Evolutionary conservation across 2,329 filamentous ascomycete genomes (phyloP).

Genomic region (Aureobasidium leucospermi): DNA sequence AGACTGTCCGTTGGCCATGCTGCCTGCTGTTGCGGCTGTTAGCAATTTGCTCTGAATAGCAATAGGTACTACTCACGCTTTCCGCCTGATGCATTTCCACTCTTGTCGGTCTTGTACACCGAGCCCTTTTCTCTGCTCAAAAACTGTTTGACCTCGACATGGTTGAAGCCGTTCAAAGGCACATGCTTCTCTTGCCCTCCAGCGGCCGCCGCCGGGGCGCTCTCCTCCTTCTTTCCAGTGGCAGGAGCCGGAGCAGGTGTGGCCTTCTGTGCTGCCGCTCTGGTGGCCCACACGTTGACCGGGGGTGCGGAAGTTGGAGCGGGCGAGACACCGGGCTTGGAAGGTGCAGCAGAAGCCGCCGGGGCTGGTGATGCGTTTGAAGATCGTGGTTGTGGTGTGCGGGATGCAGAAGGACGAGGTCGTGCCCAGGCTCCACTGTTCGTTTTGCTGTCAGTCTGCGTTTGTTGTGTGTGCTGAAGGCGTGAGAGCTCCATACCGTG

Average conservation of each 20-base stretch:
- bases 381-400: conserved; percentile 5
- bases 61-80: conserved; percentile 26
- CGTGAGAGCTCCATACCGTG: neutral
- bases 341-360: neutral
- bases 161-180: conserved; percentile 34
- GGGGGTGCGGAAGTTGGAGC: neutral
- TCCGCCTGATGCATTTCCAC: conserved; percentile 28
- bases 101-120: conserved; percentile 20
- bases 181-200: conserved; percentile 21
- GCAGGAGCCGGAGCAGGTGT: neutral
- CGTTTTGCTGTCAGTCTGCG: neutral
- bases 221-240: neutral
- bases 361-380: conserved; percentile 7
- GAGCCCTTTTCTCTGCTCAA: conserved; percentile 29
- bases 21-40: conserved; percentile 20
- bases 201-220: neutral
- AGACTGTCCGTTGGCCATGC: conserved; percentile 38
- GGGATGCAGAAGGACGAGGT: neutral
- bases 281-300: conserved; percentile 11
- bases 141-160: conserved; percentile 35
- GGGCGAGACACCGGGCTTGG: neutral
- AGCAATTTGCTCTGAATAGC: neutral
- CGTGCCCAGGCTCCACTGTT: conserved; percentile 6
- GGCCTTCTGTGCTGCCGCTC: neutral
- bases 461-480: neutral